Conservation (phyloP, 208 protist genomes). For the Balamuthia mandrillaris region DNA sequence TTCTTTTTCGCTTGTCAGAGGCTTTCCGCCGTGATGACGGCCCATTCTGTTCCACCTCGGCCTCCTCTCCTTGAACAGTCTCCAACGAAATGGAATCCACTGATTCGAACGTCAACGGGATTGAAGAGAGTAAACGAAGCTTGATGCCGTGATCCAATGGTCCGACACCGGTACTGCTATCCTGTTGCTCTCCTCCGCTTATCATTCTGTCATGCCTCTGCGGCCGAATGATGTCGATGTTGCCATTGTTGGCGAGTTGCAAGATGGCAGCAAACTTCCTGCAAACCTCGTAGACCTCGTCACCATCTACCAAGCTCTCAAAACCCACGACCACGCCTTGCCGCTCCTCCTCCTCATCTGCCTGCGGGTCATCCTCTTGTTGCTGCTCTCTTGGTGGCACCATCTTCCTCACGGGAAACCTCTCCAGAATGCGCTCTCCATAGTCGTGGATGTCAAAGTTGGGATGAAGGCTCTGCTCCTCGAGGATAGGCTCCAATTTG, state of each 20-base stretch:
- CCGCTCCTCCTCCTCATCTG: neutral
- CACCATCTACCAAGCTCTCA: neutral
- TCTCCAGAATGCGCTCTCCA: slow-evolving; percentile 38
- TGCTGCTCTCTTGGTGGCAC: neutral
- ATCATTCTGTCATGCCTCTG: neutral
- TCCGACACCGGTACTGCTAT: neutral
- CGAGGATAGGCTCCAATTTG: slow-evolving; percentile 48
- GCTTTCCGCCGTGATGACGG: slow-evolving; percentile 22
- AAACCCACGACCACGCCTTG: neutral
- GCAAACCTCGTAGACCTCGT: slow-evolving; percentile 19
- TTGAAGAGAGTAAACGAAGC: neutral
- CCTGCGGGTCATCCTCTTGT: neutral
- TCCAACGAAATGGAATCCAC: slow-evolving; percentile 19
- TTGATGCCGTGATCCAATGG: neutral
- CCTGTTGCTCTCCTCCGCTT: neutral
- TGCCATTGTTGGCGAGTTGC: slow-evolving; percentile 33
- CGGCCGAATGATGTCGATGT: slow-evolving; percentile 31
- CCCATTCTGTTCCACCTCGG: neutral
- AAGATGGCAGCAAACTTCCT: slow-evolving; percentile 22
- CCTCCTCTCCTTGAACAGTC: slow-evolving; percentile 8
- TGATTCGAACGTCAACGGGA: slow-evolving; percentile 3
- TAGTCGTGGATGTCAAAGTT: slow-evolving; percentile 55
- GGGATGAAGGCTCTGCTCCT: slow-evolving; percentile 30
- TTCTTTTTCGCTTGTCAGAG: neutral
- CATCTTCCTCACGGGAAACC: neutral